phyloP scores from a whole-genome alignment of 2,329 filamentous ascomycete species.

The Stagonosporopsis cucurbitacearum region DNA sequence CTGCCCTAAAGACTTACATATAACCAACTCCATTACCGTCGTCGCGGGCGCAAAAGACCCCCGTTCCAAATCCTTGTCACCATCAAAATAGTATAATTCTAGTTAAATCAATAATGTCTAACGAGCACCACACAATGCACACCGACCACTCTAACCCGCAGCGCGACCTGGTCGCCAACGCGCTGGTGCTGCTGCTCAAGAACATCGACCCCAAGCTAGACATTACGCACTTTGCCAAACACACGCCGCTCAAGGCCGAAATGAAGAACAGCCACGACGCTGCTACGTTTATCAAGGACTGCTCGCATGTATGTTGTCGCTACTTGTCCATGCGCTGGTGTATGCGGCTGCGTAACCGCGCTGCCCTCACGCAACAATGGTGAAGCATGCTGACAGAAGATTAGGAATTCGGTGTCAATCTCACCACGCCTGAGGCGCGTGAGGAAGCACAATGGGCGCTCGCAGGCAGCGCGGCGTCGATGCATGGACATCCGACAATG shows the following conservation, averaged over 20 bases:
- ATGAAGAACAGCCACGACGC: conserved; percentile 6
- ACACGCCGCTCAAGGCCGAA: conserved; percentile 9
- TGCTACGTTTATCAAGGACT: conserved; percentile 2
- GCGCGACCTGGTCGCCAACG: conserved; percentile 4
- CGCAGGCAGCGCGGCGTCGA: conserved; percentile 1
- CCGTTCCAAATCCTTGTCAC: no score
- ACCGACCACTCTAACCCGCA: conserved; percentile 1
- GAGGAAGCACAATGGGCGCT: conserved; percentile 15
- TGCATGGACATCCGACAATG: conserved; percentile 1
- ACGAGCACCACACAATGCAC: not conserved
- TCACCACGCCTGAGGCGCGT: not conserved
- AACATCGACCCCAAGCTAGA: conserved; percentile 9
- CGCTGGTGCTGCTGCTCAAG: conserved; percentile 4
- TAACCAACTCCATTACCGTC: not conserved
- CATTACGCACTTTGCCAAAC: conserved; percentile 3
- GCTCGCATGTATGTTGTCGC: not conserved
- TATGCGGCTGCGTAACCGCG: not conserved
- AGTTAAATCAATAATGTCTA: not conserved
- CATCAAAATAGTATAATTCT: not conserved
- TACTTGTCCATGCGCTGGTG: not conserved
- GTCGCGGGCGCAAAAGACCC: no score
- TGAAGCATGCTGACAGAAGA: not conserved
- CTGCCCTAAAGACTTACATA: not conserved
- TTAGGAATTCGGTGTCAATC: conserved; percentile 1
- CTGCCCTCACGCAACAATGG: not conserved